Evolutionary conservation across 495 filamentous ascomycete species (phyloP).

Genomic region (Hypoxylon lienhwacheense): DNA sequence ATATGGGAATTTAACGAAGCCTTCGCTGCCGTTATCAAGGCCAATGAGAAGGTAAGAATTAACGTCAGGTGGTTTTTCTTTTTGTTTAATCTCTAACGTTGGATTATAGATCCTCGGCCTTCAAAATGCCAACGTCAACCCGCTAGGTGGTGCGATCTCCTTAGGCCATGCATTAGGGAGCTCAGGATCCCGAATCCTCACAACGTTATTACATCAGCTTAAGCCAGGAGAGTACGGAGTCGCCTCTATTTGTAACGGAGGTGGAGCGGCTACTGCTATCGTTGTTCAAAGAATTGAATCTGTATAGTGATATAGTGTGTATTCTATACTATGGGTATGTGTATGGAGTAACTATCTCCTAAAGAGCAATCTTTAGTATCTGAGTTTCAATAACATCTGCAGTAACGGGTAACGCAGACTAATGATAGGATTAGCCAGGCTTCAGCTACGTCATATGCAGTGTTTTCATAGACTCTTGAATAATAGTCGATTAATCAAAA

Average conservation of each 20-base stretch:
- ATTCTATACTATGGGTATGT: too few species aligned
- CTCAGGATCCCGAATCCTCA: conserved; percentile 89
- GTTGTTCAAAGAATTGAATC: conserved; percentile 85
- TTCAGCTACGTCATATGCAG: too few species aligned
- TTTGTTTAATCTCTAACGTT: conserved; percentile 32
- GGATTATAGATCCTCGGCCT: conserved; percentile 70
- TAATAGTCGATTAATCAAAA: too few species aligned
- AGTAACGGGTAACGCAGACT: too few species aligned
- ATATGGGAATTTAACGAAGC: conserved; percentile 99
- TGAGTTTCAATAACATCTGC: too few species aligned
- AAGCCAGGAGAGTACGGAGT: conserved; percentile 91
- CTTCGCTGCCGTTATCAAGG: conserved; percentile 94
- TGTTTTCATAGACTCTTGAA: too few species aligned
- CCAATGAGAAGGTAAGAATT: conserved; percentile 76
- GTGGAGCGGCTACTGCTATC: conserved; percentile 87
- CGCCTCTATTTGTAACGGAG: conserved; percentile 96
- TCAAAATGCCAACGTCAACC: conserved; percentile 76
- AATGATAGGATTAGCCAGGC: too few species aligned
- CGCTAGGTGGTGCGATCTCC: conserved; percentile 86
- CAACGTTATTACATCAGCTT: conserved; percentile 85
- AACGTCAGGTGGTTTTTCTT: background rate
- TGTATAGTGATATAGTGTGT: conserved; percentile 52
- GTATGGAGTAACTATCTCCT: too few species aligned
- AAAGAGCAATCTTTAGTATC: too few species aligned
- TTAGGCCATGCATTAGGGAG: conserved; percentile 94